Base-by-base conservation (phyloP, 768 basidiomycete species). In the Naganishia vishniacii region DNA sequence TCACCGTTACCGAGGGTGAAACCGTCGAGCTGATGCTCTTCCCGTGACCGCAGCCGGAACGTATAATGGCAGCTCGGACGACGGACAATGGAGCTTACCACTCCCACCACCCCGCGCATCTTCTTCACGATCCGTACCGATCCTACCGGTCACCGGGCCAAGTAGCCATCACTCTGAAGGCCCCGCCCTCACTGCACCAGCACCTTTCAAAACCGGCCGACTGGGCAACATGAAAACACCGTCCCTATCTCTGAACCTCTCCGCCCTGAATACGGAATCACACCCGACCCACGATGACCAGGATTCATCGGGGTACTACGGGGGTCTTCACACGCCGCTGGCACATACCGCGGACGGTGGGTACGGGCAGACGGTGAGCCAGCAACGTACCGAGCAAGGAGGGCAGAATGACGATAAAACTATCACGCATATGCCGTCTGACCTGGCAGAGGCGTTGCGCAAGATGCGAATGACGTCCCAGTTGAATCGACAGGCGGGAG, bases 1-100 rank as follows among this genome's bases (percentile, higher is more conserved):
- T n/a, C n/a, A n/a, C n/a, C n/a, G n/a, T n/a, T n/a, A n/a, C n/a
- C n/a, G n/a, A n/a, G n/a, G 70, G 66, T 12, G 73, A 72, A 1
- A 73, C 73, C 73, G 71, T 69, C 6, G 64, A 69, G 29, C 70
- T 69, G 11, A 41, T 67, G 62, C 3, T 61, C 66, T 15, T 45
- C 67, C 20, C 68, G 67, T 53, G n/a, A n/a, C n/a, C n/a, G 42
- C 66, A 18, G 62, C 69, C 34, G 69, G 69, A 32, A 61, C 66
- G 25, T 46, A 64, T 34, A 70, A 69, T 31, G 69, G 59, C 28
- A 46, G 42, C 16, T 26, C 31, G 15, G 41, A 53, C 23, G 48
- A 41, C 18, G 48, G 37, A 32, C 20, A 41, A 23, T 40, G 37
- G 48, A 31, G 25, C 31, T 15, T 49, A 8, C 25, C 67, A 47